Conservation (phyloP, 371 early-diverging fungal genomes). For the Fennellomyces sp. region DNA sequence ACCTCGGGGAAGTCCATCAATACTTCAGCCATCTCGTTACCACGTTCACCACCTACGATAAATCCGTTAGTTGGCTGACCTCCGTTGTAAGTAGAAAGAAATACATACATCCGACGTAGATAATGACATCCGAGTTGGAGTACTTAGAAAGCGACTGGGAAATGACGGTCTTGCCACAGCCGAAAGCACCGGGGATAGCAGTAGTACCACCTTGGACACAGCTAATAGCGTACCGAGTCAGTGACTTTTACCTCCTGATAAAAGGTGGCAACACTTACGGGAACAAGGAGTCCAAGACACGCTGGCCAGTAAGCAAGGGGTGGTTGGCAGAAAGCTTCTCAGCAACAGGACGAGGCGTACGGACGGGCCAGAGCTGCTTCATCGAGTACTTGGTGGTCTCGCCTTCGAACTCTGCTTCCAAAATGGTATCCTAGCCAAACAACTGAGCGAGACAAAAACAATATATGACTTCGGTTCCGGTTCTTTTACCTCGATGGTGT, state of each 20-base stretch:
- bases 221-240: conserved; percentile 12
- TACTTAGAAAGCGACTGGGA: conserved; percentile 99
- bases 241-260: neutral
- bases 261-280: conserved; percentile 65
- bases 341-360: conserved; percentile 97
- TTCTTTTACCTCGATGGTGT: conserved; percentile 77
- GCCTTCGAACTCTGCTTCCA: conserved; percentile 96
- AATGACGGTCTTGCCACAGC: conserved; percentile 99
- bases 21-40: conserved; percentile 99
- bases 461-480: neutral
- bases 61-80: too few species aligned
- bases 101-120: conserved; percentile 94
- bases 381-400: conserved; percentile 88
- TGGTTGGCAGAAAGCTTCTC: conserved; percentile 97
- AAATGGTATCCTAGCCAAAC: conserved; percentile 75
- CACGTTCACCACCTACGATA: conserved; percentile 98
- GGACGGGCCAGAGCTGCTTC: conserved; percentile 99
- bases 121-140: conserved; percentile 99
- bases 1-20: conserved; percentile 99
- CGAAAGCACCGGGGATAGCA: conserved; percentile 99
- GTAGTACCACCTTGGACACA: conserved; percentile 99
- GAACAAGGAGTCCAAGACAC: conserved; percentile 99
- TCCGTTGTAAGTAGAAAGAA: neutral
- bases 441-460: neutral
- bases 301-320: conserved; percentile 99